Evolutionary conservation across 2,329 filamentous ascomycete species (phyloP).

Genomic region (Exophiala mesophila): DNA sequence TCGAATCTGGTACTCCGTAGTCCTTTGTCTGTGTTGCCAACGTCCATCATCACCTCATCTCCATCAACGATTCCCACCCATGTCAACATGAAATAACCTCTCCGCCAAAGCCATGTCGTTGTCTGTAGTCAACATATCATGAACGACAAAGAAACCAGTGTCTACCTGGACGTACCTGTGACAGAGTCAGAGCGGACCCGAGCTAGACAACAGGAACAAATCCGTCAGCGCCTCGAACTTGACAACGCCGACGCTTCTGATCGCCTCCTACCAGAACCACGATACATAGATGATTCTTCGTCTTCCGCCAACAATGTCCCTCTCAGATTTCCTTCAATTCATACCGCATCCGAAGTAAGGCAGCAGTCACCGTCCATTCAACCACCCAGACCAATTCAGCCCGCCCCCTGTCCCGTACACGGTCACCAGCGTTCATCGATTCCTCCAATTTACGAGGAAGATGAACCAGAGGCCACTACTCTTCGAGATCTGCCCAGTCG

Average conservation of each 20-base stretch:
- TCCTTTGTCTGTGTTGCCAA: no score
- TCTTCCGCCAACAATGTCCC: slow-evolving; percentile 7
- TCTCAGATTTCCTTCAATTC: slow-evolving; percentile 20
- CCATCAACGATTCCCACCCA: no score
- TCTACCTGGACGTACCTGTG: slow-evolving; percentile 20
- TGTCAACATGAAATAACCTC: no score
- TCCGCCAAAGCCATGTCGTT: slow-evolving; percentile 17
- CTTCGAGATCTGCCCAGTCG: slow-evolving; percentile 9
- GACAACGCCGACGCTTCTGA: slow-evolving; percentile 12
- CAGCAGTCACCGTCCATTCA: not conserved
- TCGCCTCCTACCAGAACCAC: slow-evolving; percentile 14
- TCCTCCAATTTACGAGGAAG: slow-evolving; percentile 22
- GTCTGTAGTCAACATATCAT: slow-evolving; percentile 9
- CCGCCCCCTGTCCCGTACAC: slow-evolving; percentile 5
- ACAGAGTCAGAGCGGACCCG: slow-evolving; percentile 21
- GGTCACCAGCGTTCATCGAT: slow-evolving; percentile 15
- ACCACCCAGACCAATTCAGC: not conserved
- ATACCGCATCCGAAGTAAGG: slow-evolving; percentile 1
- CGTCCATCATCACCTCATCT: no score
- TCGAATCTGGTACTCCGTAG: no score
- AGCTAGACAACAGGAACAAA: slow-evolving; percentile 6
- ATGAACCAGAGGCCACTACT: slow-evolving; percentile 16
- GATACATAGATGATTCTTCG: slow-evolving; percentile 5
- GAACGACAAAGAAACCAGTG: slow-evolving; percentile 17
- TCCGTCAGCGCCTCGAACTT: not conserved